Base-by-base conservation (phyloP, 768 basidiomycete genomes). In the Pisolithus microcarpus region DNA sequence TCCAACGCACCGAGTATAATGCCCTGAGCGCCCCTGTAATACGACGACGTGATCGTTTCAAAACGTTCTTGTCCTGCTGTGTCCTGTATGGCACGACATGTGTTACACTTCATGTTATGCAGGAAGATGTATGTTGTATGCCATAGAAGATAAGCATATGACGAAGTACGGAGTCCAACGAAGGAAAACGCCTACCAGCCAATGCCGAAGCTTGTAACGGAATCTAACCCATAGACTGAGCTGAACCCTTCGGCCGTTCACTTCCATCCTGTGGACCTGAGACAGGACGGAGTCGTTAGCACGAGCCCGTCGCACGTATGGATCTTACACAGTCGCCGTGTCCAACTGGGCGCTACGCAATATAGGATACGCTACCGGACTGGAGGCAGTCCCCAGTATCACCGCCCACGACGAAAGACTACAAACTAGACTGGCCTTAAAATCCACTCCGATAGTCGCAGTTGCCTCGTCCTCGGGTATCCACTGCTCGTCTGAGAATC, bases 401-500 rank as follows among this genome's bases (percentile, higher is more conserved):
- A 46, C 16, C 34, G 7, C 26, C 36, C 47, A 7, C 47, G 24
- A 28, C 43, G 43, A 38, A 49, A 18, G 34, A n/a, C 15, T 23
- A 1, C n/a, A 37, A 24, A 23, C 34, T n/a, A 44, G 19, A 72
- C 85, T 68, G 68, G 87, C 88, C 56, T 88, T 73, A 69, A 90
- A 91, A 65, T 91, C 88, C 1, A 91, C 88, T 8, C 88, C 84
- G 60, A 88, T 90, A 23, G 87, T 91, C 26, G 87, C 85, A 56
- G 81, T 88, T 43, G 84, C 13, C 34, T 15, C 91, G 62, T 94
- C 92, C 65, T 91, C 87, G 6, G 88, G 84, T 18, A 97, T 71
- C 85, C 93, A 97, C 60, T 91, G 88, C 70, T 95, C 89, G 64
- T 97, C 94, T 2, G 93, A 93, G 73, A 97, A 98, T n/a, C 95